Evolutionary conservation across 352 stramenopile species (phyloP).

Genomic region (Phytophthora sp.): DNA sequence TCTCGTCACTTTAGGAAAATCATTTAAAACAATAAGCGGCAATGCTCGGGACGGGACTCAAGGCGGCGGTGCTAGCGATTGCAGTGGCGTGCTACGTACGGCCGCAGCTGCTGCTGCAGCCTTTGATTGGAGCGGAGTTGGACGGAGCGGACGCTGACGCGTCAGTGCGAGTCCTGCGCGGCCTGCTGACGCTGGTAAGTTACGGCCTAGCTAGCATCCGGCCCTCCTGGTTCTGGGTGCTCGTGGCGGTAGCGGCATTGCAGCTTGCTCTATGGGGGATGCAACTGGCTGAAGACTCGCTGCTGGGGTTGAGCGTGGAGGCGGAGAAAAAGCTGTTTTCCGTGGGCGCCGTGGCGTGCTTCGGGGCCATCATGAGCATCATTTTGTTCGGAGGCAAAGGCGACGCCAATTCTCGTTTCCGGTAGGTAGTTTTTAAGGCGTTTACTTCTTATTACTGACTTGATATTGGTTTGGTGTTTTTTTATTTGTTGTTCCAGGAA

Average conservation of each 20-base stretch:
- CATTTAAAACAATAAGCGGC: conserved; percentile 5
- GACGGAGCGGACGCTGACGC: conserved; percentile 46
- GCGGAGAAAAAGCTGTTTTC: conserved; percentile 57
- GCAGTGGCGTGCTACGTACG: conserved; percentile 56
- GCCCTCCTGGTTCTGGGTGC: conserved; percentile 50
- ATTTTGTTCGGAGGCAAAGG: conserved; percentile 54
- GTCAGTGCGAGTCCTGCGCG: conserved; percentile 57
- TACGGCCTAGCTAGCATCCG: conserved; percentile 48
- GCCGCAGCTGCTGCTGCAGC: conserved; percentile 51
- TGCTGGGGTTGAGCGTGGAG: conserved; percentile 43
- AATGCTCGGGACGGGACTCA: conserved; percentile 44
- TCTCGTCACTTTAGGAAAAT: conserved; percentile 17
- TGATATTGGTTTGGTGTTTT: conserved; percentile 12
- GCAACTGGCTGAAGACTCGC: conserved; percentile 46
- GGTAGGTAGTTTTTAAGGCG: conserved; percentile 35
- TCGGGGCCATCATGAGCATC: conserved; percentile 50
- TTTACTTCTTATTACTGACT: neutral
- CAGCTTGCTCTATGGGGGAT: conserved; percentile 63
- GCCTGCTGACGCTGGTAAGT: conserved; percentile 64
- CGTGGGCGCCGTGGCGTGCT: conserved; percentile 48
- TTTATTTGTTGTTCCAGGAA: too few relatives aligned
- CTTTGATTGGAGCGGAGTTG: conserved; percentile 33
- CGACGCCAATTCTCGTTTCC: conserved; percentile 48
- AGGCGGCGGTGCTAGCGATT: conserved; percentile 47
- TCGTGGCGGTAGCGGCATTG: conserved; percentile 54